A percentile compares a stretch with the other conserved stretches of the same genome.
phyloP scores from a whole-genome alignment of 169 alveolate species.

The Babesia caballi region DNA sequence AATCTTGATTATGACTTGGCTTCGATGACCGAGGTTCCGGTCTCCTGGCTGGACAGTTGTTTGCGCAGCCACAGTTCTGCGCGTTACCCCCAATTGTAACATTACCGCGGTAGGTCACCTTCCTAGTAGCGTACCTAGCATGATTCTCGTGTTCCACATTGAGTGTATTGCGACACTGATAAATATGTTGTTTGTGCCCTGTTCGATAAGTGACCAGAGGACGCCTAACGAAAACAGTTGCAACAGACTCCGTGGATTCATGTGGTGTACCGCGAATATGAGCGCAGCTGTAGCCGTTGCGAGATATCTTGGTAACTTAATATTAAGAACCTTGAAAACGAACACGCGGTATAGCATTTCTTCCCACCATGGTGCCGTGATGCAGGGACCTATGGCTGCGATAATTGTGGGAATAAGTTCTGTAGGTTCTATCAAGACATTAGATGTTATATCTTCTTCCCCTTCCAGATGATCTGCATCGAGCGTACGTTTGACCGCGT shows the following conservation, averaged over 20 bases:
- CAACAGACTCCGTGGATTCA: conserved; percentile 40
- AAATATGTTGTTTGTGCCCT: conserved; percentile 36
- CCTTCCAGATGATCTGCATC: neutral
- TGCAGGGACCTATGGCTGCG: conserved; percentile 68
- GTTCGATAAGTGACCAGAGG: conserved; percentile 60
- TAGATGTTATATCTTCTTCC: conserved; percentile 6
- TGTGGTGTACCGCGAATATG: conserved; percentile 64
- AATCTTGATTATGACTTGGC: no score
- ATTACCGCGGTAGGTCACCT: neutral
- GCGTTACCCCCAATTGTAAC: neutral
- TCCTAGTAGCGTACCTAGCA: conserved; percentile 54
- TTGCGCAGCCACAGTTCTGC: neutral
- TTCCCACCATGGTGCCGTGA: conserved; percentile 77
- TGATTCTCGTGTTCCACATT: conserved; percentile 69
- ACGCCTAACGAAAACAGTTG: conserved; percentile 61
- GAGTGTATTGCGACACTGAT: conserved; percentile 63
- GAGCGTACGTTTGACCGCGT: neutral
- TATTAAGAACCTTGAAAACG: conserved; percentile 33
- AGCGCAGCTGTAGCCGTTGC: conserved; percentile 50
- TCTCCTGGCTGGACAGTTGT: no score
- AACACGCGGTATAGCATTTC: conserved; percentile 68
- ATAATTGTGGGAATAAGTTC: conserved; percentile 38
- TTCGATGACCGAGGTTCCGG: no score
- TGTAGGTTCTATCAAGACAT: conserved; percentile 30
- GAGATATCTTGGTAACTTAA: conserved; percentile 9